These are phyloP conservation scores for Torulaspora delbrueckii DNA, from an alignment of 805 yeast genomes.

Conservation along the genomic window DNA sequence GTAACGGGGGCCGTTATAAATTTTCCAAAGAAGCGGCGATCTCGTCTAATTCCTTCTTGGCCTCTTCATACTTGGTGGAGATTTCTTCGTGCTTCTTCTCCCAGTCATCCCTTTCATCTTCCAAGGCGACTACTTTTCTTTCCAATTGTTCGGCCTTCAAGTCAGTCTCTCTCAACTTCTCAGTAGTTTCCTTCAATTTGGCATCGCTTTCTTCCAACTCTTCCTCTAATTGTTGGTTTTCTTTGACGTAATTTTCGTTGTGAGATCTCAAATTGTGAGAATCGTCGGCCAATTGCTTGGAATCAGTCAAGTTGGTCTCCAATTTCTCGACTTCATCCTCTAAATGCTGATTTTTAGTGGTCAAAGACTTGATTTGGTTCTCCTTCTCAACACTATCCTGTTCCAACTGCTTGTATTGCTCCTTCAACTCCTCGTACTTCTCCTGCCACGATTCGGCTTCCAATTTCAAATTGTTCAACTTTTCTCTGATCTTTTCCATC, in stretches of 20 bases:
- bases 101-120: constrained; percentile 84
- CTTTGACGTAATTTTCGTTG: constrained; percentile 87
- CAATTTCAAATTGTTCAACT: constrained; percentile 80
- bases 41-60: constrained; percentile 93
- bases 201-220: constrained; percentile 87
- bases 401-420: constrained; percentile 80
- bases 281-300: constrained; percentile 84
- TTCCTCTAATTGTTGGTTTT: constrained; percentile 82
- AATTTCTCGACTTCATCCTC: constrained; percentile 74
- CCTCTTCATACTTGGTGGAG: constrained; percentile 70
- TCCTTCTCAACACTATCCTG: constrained; percentile 90
- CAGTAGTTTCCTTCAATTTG: constrained; percentile 88
- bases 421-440: constrained; percentile 81
- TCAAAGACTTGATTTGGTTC: constrained; percentile 87
- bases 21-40: constrained; percentile 91
- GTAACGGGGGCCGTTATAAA: constrained; percentile 21
- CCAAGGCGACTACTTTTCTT: constrained; percentile 87
- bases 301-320: constrained; percentile 26
- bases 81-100: constrained; percentile 89
- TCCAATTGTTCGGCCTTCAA: constrained; percentile 94
- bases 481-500: constrained; percentile 63
- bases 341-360: constrained; percentile 84
- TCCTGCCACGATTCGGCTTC: constrained; percentile 98
- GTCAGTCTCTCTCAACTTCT: constrained; percentile 90
- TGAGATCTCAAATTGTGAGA: constrained; percentile 81